Evolutionary conservation across 2,329 filamentous ascomycete species (phyloP).

Genomic region (Scedosporium aurantiacum): DNA sequence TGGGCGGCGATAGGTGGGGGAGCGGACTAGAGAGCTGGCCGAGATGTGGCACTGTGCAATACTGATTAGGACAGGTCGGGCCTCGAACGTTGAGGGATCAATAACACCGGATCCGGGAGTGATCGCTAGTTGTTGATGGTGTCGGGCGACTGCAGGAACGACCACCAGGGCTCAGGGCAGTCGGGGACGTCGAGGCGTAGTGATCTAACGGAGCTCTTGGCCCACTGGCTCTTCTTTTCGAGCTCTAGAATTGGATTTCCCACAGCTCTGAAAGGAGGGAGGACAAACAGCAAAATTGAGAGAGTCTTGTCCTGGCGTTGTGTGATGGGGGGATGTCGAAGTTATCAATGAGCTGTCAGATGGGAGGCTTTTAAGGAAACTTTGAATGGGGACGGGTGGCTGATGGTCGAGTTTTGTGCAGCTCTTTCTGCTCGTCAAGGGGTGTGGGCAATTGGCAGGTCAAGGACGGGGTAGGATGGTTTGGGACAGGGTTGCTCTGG

Average conservation of each 20-base stretch:
- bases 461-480: neutral
- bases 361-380: constrained; percentile 7
- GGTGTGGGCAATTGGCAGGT: constrained; percentile 4
- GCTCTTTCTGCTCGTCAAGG: constrained; percentile 27
- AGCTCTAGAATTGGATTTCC: constrained; percentile 18
- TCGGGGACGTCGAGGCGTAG: constrained; percentile 18
- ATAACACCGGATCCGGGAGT: constrained; percentile 40
- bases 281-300: constrained; percentile 19
- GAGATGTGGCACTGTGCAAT: constrained; percentile 38
- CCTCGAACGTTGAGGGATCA: constrained; percentile 22
- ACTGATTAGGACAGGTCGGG: constrained; percentile 31
- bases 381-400: constrained; percentile 18
- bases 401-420: constrained; percentile 38
- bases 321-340: constrained; percentile 20
- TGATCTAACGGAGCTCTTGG: constrained; percentile 16
- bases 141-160: constrained; percentile 34
- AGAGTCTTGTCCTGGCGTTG: constrained; percentile 17
- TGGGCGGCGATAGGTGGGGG: constrained; percentile 18
- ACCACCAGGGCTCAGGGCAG: neutral
- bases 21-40: constrained; percentile 32
- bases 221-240: constrained; percentile 10
- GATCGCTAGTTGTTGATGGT: constrained; percentile 32
- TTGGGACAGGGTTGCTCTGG: constrained; percentile 3
- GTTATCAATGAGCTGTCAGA: neutral
- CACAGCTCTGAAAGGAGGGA: constrained; percentile 11